Evolutionary conservation across 805 yeast genomes (phyloP), one percentile per base, ranked within the genome.

Genomic region (Teunomyces barrocoloradensis): DNA sequence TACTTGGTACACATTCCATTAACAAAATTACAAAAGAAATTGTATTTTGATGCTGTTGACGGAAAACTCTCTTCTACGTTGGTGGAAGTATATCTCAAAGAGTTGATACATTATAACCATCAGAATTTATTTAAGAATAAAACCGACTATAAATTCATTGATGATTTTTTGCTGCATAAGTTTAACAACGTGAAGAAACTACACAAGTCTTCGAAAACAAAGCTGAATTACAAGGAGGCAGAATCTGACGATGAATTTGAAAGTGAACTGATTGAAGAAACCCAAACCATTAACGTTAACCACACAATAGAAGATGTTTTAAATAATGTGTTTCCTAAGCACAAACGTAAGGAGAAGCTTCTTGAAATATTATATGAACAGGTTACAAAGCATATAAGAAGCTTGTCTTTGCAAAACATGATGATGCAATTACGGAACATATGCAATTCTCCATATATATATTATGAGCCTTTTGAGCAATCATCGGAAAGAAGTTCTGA

Each of bases 361-460:
- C 48, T 61, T 42, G 48, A 51, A 21, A 34, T 48, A 3, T 46
- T 54, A 27, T 57, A 47, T 36, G n/a, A 32, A 9, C 51, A 48
- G 34, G 50, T 61, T 6, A 20, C 30, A 6, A 56, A 54, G 34
- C 54, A 60, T 12, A 43, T 84, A 5, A 69, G 70, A 15, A 66
- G 69, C 32, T 47, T 60, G 32, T 56, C 66, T 43, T 68, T 88
- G 45, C 84, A 79, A 52, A 89, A 88, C 56, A 57, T 81, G 56
- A 74, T 87, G 69, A 89, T 91, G 89, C 97, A 91, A 64, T 72
- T 91, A 44, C 74, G 99, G 38, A 81, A 84, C 49, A 79, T 89
- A 6, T 90, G 97, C 55, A 85, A 89, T 58, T 85, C 97, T 0
- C 96, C 97, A 0, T 87, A 85, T 59, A 63, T 87, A 37, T 89